Base-by-base conservation (phyloP, 2,329 filamentous ascomycete genomes). In the Ophiostoma himal-ulmi region DNA sequence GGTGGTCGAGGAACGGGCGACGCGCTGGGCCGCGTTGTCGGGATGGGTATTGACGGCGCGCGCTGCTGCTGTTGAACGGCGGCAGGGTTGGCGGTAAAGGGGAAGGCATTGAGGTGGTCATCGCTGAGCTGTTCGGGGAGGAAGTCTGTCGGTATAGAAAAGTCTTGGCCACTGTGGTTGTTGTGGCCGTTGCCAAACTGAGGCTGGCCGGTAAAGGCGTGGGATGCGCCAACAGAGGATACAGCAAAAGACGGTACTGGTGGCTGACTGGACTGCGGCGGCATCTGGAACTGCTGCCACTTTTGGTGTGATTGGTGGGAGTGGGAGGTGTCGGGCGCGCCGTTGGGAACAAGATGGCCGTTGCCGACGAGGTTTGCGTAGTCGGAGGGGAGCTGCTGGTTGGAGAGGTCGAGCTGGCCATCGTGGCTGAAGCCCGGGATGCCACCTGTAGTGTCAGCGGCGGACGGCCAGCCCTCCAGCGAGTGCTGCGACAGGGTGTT, bases 381-480 rank as follows among this genome's bases (percentile, higher is more conserved):
- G 8, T 67, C 70, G n/a, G 44, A 20, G 4, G 22, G 41, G 22
- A 69, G 48, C 41, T 69, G 69, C 1, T 68, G 64, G 41, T 4
- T 22, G 30, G 57, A 14, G 26, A 64, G 39, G 20, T 65, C 22
- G 54, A 72, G 69, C 39, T 68, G 70, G 13, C 68, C 11, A 7
- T 60, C 36, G 5, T 67, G 67, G 44, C 54, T 52, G 30, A 69
- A 66, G 7, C 36, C 62, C 13, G 66, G 62, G 7, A 52, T 39
- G 4, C 36, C n/a, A 13, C 5, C 39, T 2, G 71, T 6, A 1
- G 34, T 64, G 17, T 72, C 72, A 1, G 30, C 57, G 0, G 36
- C 57, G 3, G 68, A 34, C 14, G 69, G 66, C 73, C 73, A 74
- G 8, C 22, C 65, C 1, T 73, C 71, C 20, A 72, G 26, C 13